These are phyloP conservation scores for Oryza meridionalis DNA, from an alignment of 176 grass and related monocot genomes.

Conservation along the genomic window DNA sequence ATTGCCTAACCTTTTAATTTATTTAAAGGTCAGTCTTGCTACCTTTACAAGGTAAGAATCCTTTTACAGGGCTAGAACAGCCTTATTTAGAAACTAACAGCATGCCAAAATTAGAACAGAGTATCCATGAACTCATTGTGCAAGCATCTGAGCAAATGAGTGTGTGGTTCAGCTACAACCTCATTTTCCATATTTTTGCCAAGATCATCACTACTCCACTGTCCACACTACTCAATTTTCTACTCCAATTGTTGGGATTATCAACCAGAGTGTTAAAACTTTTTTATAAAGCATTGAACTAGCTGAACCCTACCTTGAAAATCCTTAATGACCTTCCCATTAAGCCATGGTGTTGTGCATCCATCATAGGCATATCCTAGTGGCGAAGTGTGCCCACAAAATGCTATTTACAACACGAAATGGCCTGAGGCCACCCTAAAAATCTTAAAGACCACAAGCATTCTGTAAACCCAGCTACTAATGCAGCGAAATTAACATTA, in stretches of 20 bases:
- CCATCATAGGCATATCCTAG: not conserved
- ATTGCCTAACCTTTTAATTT: no score
- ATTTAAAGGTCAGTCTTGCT: no score
- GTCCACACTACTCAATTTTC: not conserved
- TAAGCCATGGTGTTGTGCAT: conserved; percentile 5
- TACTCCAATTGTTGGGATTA: conserved; percentile 9
- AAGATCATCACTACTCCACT: not conserved
- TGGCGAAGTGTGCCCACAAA: conserved; percentile 12
- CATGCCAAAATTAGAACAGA: no score
- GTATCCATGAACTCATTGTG: not conserved
- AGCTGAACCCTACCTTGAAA: conserved; percentile 28
- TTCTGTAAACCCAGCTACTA: not conserved
- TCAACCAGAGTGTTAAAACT: not conserved
- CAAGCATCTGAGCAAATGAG: conserved; percentile 28
- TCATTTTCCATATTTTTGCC: not conserved
- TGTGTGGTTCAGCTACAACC: not conserved
- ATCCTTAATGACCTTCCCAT: not conserved
- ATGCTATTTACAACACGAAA: not conserved
- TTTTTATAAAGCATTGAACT: not conserved
- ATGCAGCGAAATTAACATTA: conserved; percentile 26
- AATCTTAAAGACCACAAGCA: not conserved
- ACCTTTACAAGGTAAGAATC: no score
- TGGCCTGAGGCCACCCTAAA: not conserved
- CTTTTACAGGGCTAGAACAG: no score
- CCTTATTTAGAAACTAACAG: no score